phyloP scores from a whole-genome alignment of 2,329 filamentous ascomycete species.

The Fusarium sterilihyphosum region DNA sequence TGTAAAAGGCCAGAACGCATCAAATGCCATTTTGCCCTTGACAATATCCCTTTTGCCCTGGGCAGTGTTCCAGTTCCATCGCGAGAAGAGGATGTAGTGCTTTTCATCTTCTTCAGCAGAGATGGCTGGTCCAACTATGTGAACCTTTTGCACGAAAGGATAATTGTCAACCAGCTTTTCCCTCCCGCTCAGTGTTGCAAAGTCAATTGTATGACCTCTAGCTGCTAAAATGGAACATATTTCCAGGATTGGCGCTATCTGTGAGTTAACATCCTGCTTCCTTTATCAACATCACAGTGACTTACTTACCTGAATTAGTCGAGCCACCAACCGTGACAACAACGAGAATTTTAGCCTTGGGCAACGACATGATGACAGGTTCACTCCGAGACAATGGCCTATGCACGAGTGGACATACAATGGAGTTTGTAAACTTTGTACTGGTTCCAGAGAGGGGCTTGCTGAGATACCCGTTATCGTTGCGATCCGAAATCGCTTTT shows the following conservation, averaged over 20 bases:
- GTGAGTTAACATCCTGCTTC: neutral
- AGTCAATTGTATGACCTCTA: slow-evolving; percentile 6
- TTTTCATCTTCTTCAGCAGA: neutral
- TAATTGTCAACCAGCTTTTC: neutral
- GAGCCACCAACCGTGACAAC: neutral
- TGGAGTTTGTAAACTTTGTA: neutral
- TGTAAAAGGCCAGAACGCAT: neutral
- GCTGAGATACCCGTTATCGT: neutral
- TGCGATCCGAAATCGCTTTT: too few relatives aligned
- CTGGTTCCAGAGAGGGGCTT: neutral
- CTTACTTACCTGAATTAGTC: neutral
- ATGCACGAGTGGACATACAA: too few relatives aligned
- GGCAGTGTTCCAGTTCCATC: slow-evolving; percentile 3
- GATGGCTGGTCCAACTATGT: neutral
- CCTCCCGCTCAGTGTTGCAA: neutral
- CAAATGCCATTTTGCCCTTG: slow-evolving; percentile 1
- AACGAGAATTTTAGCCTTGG: neutral
- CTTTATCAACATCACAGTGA: too few relatives aligned
- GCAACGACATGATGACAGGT: neutral
- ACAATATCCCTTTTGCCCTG: neutral
- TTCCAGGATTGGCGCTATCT: neutral
- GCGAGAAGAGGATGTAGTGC: neutral
- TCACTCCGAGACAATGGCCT: too few relatives aligned
- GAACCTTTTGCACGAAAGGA: neutral
- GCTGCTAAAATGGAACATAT: neutral